These are phyloP conservation scores for Narthecium ossifragum DNA, from an alignment of 106 monocot genomes.

Conservation along the genomic window DNA sequence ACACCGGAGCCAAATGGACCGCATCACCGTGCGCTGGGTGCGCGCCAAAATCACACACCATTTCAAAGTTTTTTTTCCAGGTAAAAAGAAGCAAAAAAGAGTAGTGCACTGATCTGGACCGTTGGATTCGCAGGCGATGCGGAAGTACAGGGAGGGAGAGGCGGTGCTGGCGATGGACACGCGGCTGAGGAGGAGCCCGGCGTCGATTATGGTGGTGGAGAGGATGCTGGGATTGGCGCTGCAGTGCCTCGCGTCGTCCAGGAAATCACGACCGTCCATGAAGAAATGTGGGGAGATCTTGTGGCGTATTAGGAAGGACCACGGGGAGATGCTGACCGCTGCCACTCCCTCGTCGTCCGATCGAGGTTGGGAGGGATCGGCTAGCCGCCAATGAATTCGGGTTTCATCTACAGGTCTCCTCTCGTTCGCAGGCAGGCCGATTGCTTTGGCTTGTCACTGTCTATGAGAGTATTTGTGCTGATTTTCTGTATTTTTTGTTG, in stretches of 20 bases:
- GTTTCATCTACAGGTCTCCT: too few species aligned
- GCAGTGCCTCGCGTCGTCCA: conserved; percentile 33
- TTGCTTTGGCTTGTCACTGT: too few species aligned
- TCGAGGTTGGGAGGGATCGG: too few species aligned
- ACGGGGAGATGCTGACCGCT: conserved; percentile 5
- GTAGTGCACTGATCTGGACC: too few species aligned
- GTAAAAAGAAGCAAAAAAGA: too few species aligned
- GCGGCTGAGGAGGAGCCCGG: conserved; percentile 45
- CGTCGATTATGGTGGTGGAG: conserved; percentile 37
- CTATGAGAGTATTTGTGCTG: too few species aligned
- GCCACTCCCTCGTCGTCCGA: background rate
- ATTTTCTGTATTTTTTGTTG: too few species aligned
- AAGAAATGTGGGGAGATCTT: conserved; percentile 53
- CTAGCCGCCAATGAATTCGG: too few species aligned
- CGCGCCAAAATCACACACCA: too few species aligned
- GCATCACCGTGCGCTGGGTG: conserved; percentile 66
- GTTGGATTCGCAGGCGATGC: conserved; percentile 69
- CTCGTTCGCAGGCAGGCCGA: too few species aligned
- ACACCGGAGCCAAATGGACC: conserved; percentile 28
- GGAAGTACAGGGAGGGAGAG: conserved; percentile 47
- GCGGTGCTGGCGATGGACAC: conserved; percentile 69
- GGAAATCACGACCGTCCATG: conserved; percentile 60
- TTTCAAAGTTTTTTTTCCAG: too few species aligned
- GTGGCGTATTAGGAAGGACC: conserved; percentile 66
- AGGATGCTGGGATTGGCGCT: conserved; percentile 42